Conservation (phyloP, 306 rosid genomes). For the Castanea mollissima region DNA sequence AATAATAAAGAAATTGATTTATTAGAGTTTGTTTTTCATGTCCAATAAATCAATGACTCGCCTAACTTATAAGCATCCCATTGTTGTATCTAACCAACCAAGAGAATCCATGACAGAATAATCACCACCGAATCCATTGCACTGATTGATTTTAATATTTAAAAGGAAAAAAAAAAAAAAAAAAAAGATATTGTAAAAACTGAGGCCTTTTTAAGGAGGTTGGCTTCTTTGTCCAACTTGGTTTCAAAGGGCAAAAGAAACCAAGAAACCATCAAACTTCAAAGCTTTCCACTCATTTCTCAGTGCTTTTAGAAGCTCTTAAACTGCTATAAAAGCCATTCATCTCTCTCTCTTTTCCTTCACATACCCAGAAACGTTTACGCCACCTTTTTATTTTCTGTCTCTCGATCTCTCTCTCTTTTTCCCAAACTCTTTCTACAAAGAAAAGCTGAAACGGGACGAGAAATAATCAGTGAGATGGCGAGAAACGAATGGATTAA, state of each 20-base stretch:
- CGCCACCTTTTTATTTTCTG: no score
- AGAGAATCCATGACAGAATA: constrained; percentile 27
- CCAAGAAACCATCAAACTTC: not conserved
- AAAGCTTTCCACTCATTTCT: not conserved
- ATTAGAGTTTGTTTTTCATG: no score
- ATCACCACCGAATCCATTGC: constrained; percentile 44
- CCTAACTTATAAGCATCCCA: no score
- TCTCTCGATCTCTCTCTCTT: not conserved
- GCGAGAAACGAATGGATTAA: constrained; percentile 74
- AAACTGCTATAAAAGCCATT: not conserved
- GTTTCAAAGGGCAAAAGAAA: constrained; percentile 19
- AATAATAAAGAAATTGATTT: no score
- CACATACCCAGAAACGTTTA: not conserved
- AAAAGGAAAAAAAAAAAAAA: not conserved
- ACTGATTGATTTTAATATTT: not conserved
- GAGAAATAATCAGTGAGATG: constrained; percentile 17
- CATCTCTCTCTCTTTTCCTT: not conserved
- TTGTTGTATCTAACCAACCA: no score
- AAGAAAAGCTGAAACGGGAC: not conserved
- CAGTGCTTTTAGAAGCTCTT: not conserved
- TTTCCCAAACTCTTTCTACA: not conserved
- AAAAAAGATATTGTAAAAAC: not conserved
- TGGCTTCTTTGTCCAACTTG: constrained; percentile 13
- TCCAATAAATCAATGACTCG: no score
- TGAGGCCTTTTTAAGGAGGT: constrained; percentile 29